Conservation (phyloP, 2,329 filamentous ascomycete species). For the Beauveria pseudobassiana region DNA sequence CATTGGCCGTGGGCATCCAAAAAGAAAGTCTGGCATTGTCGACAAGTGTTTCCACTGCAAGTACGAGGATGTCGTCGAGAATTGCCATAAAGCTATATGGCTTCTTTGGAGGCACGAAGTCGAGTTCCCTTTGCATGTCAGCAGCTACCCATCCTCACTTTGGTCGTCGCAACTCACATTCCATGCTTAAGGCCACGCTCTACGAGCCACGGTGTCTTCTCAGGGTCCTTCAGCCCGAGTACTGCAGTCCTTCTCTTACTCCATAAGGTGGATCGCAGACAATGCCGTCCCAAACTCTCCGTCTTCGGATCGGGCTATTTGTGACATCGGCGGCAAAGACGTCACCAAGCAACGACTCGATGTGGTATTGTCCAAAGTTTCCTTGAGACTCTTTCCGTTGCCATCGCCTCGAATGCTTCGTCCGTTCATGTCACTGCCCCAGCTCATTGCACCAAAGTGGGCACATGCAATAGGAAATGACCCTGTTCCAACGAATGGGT, state of each 20-base stretch:
- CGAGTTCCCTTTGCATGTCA: constrained; percentile 28
- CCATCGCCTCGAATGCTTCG: constrained; percentile 72
- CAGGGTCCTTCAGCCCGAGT: constrained; percentile 65
- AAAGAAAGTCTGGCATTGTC: constrained; percentile 75
- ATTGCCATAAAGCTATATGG: constrained; percentile 89
- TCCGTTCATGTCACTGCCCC: constrained; percentile 91
- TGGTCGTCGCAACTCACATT: constrained; percentile 42
- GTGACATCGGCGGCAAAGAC: constrained; percentile 82
- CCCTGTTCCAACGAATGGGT: constrained; percentile 92
- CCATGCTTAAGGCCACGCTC: constrained; percentile 64
- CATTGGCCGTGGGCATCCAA: constrained; percentile 93
- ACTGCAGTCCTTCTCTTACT: constrained; percentile 85
- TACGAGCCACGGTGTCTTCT: constrained; percentile 51
- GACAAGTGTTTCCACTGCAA: constrained; percentile 69
- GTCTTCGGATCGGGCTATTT: constrained; percentile 64
- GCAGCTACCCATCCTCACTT: not conserved
- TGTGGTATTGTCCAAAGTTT: constrained; percentile 80
- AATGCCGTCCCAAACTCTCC: constrained; percentile 75
- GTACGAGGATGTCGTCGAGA: constrained; percentile 81
- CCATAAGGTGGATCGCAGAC: constrained; percentile 95
- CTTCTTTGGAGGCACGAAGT: constrained; percentile 79
- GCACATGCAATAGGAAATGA: constrained; percentile 87
- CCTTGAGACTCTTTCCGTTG: constrained; percentile 42
- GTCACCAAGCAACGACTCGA: constrained; percentile 61
- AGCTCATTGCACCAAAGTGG: constrained; percentile 76